A percentile compares a stretch with the other conserved stretches of the same genome.
phyloP scores from a whole-genome alignment of 2,329 filamentous ascomycete species.

The Cryphonectria parasitica region DNA sequence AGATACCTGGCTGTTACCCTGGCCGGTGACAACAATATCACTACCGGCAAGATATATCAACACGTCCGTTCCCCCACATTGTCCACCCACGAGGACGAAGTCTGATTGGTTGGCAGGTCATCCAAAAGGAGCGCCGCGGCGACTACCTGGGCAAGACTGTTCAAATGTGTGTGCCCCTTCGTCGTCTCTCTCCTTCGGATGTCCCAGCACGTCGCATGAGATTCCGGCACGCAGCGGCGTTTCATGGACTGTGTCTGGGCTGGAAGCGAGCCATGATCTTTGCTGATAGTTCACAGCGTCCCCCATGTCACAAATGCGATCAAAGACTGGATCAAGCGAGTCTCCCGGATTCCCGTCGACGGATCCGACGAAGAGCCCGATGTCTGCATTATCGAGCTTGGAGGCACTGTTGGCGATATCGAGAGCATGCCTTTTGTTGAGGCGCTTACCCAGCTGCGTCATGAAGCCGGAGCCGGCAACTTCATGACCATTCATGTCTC shows the following conservation, averaged over 20 bases:
- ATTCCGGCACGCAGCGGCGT: background rate
- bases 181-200: background rate
- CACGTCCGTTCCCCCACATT: slow-evolving; percentile 70
- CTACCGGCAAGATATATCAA: slow-evolving; percentile 94
- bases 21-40: slow-evolving; percentile 91
- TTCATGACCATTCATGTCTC: slow-evolving; percentile 90
- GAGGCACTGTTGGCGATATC: slow-evolving; percentile 66
- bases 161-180: slow-evolving; percentile 61
- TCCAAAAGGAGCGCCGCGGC: slow-evolving; percentile 63
- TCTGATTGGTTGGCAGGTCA: slow-evolving; percentile 29
- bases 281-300: slow-evolving; percentile 48
- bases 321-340: slow-evolving; percentile 88
- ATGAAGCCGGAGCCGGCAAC: slow-evolving; percentile 74
- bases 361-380: slow-evolving; percentile 82
- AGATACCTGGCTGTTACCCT: slow-evolving; percentile 80
- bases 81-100: background rate
- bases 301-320: slow-evolving; percentile 92
- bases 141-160: slow-evolving; percentile 89
- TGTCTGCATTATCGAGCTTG: slow-evolving; percentile 79
- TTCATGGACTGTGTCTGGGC: background rate
- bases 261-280: background rate
- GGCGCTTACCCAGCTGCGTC: slow-evolving; percentile 77
- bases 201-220: background rate
- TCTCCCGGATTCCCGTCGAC: slow-evolving; percentile 84
- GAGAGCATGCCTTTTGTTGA: slow-evolving; percentile 88